Base-by-base conservation (phyloP, 352 stramenopile genomes). In the Globisporangium viniferum region DNA sequence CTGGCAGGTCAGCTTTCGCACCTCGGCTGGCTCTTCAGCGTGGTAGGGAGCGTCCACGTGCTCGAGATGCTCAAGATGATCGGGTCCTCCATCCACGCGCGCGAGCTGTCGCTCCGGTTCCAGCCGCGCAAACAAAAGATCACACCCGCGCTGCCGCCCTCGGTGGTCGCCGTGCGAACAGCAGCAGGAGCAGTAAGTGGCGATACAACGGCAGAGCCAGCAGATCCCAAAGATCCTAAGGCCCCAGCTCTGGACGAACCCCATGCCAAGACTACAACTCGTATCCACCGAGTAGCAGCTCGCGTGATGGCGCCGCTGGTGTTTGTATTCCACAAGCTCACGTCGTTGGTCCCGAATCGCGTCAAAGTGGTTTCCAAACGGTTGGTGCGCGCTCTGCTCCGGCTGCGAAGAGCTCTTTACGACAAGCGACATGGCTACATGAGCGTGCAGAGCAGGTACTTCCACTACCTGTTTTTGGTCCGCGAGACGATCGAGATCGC, bases 11-110 rank as follows among this genome's bases (percentile, higher is more conserved):
- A 73, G 46, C 75, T 81, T 64, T 64, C 51, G 5, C 55, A 65
- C 2, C 57, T 71, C 31, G 70, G 75, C 27, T 81, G 70, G 64
- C 33, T 75, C n/a, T 79, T 79, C 44, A 64, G 71, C 6, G 51
- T 67, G 35, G 68, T 62, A 8, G 70, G 66, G 2, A 68, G 41
- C 12, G 39, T 77, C 9, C 72, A 81, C 51, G 71, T 66, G 54
- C 64, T 77, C 2, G 72, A 79, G 55, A 74, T 81, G 36, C 33
- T 71, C 48, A 71, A 71, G 41, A 81, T 81, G 74, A 6, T 81
- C 3, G 67, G 56, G 51, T 72, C 69, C 63, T 78, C 74, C 2
- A 14, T 74, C 0, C 69, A 68, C 10, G 65, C 68, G 12, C 49
- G 71, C 15, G 68, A 75, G 22, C 63, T 80, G 14, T 71, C 69